A percentile compares a stretch with the other conserved stretches of the same genome.
phyloP scores from a whole-genome alignment of 2,329 filamentous ascomycete genomes.

The Colletotrichum sp. region DNA sequence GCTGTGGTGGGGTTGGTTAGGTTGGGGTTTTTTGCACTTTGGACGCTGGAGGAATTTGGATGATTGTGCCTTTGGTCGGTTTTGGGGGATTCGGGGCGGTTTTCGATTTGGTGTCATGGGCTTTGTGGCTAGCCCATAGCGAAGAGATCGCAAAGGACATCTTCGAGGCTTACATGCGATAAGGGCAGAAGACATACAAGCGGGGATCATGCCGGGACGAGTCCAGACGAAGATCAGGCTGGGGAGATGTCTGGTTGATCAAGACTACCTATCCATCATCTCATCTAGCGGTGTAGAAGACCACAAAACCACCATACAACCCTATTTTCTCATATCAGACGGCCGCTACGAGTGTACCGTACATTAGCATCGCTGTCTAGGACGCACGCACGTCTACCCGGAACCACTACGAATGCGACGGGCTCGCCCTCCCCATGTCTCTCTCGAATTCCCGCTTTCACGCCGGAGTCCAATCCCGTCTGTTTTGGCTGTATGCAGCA shows the following conservation, averaged over 20 bases:
- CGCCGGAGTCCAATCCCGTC: background rate
- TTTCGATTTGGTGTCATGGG: background rate
- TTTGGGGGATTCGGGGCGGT: accelerated
- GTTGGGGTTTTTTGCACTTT: background rate
- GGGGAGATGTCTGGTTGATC: background rate
- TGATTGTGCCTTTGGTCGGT: background rate
- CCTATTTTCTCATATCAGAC: background rate
- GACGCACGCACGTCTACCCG: background rate
- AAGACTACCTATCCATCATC: background rate
- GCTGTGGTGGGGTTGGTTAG: background rate
- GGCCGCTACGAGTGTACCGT: background rate
- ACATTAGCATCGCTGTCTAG: background rate
- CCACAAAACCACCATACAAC: background rate
- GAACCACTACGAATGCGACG: background rate
- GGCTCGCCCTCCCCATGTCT: background rate
- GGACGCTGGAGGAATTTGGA: background rate
- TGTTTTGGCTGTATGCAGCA: background rate
- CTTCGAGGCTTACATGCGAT: background rate
- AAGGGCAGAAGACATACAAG: background rate
- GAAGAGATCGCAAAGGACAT: background rate
- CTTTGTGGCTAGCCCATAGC: accelerated
- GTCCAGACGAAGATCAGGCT: background rate
- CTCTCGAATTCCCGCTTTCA: background rate
- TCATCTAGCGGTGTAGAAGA: background rate
- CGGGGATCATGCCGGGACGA: background rate